Conservation (phyloP, 352 stramenopile genomes). For the Globisporangium solare region DNA sequence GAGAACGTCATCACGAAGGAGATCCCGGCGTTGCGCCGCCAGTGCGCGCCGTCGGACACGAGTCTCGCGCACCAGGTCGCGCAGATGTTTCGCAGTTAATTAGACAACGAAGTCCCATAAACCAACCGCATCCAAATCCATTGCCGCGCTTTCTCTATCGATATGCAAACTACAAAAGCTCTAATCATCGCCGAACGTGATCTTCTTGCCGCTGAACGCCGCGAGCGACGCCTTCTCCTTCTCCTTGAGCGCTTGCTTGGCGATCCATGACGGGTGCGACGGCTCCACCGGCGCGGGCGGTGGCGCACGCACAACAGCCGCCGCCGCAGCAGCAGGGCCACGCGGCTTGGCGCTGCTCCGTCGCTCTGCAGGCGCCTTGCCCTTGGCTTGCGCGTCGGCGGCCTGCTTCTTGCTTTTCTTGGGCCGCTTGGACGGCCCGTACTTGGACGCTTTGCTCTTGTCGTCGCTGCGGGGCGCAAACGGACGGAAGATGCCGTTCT, state of each 20-base stretch:
- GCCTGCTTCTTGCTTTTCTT: constrained; percentile 58
- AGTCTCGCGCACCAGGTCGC: constrained; percentile 84
- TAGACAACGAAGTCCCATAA: background rate
- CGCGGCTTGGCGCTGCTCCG: constrained; percentile 9
- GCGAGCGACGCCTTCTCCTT: constrained; percentile 72
- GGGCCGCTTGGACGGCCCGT: constrained; percentile 66
- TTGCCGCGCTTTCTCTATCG: background rate
- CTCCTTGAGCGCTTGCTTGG: constrained; percentile 81
- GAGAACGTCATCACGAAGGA: constrained; percentile 88
- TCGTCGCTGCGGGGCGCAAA: constrained; percentile 15
- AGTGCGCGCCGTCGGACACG: constrained; percentile 74
- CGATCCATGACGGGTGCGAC: constrained; percentile 67
- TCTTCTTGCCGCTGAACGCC: constrained; percentile 79
- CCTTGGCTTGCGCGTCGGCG: constrained; percentile 17
- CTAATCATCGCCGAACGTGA: constrained; percentile 65
- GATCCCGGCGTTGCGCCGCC: constrained; percentile 85
- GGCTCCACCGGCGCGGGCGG: constrained; percentile 15
- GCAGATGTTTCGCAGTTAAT: constrained; percentile 72
- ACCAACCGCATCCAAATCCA: too few relatives aligned
- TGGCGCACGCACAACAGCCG: background rate
- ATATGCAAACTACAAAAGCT: background rate
- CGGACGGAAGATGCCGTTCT: constrained; percentile 37
- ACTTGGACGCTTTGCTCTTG: constrained; percentile 33
- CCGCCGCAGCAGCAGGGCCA: constrained; percentile 5
- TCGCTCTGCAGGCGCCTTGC: background rate